Conservation (phyloP, 2,329 filamentous ascomycete genomes). For the Nemania sp. region DNA sequence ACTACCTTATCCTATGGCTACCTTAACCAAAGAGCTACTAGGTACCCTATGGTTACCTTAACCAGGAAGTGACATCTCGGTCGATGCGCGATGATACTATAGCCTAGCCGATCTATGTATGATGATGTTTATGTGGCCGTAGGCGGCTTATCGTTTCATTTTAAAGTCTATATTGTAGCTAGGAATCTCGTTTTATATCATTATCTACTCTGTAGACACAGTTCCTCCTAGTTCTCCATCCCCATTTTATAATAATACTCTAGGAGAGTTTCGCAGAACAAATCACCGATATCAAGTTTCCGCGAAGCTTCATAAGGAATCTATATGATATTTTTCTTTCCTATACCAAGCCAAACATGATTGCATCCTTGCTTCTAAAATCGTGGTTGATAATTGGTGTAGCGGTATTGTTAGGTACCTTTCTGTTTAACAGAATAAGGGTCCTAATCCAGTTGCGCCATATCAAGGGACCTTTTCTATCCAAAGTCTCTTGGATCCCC, state of each 20-base stretch:
- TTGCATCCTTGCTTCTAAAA: slow-evolving; percentile 1
- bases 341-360: not conserved
- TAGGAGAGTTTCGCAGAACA: not conserved
- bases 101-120: not conserved
- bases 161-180: not conserved
- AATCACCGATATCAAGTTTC: not conserved
- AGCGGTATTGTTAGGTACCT: not conserved
- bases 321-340: not conserved
- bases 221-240: not conserved
- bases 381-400: slow-evolving; percentile 8
- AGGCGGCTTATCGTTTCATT: not conserved
- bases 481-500: slow-evolving; percentile 42
- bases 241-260: not conserved
- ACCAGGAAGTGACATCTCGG: not conserved
- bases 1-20: not conserved
- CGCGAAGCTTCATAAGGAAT: not conserved
- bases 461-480: slow-evolving; percentile 43
- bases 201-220: no score
- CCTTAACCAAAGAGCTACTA: no score
- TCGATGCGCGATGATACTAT: not conserved
- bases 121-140: not conserved
- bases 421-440: slow-evolving; percentile 3
- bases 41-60: not conserved
- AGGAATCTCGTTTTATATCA: not conserved
- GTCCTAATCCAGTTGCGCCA: slow-evolving; percentile 37